Evolutionary conservation across 2,329 filamentous ascomycete species (phyloP).

Genomic region (Xylariaceae sp.): DNA sequence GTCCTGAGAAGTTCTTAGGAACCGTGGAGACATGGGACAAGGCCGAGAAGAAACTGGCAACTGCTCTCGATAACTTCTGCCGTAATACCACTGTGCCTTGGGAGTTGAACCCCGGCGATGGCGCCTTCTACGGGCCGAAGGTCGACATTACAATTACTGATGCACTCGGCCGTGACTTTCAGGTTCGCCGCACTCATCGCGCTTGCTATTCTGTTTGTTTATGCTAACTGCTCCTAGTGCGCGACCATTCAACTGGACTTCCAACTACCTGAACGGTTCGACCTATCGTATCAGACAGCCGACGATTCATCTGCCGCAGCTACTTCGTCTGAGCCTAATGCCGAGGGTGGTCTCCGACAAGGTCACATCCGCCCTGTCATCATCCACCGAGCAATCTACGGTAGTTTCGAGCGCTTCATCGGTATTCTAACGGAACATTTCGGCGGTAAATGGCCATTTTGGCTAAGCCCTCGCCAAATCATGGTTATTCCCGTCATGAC

Average conservation of each 20-base stretch:
- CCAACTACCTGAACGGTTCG: conserved; percentile 63
- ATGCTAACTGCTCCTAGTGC: conserved; percentile 59
- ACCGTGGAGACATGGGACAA: conserved; percentile 76
- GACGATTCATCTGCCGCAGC: conserved; percentile 33
- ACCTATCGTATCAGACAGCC: conserved; percentile 17
- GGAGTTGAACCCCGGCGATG: conserved; percentile 91
- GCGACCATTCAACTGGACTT: conserved; percentile 95
- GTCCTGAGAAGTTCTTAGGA: conserved; percentile 17
- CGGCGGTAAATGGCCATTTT: conserved; percentile 84
- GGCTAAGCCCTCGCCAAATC: conserved; percentile 79
- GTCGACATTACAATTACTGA: conserved; percentile 95
- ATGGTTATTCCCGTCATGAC: conserved; percentile 74
- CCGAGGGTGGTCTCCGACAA: conserved; percentile 51
- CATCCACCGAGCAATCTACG: conserved; percentile 81
- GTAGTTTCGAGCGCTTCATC: conserved; percentile 58
- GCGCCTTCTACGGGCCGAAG: conserved; percentile 97
- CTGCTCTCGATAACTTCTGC: conserved; percentile 72
- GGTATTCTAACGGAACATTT: conserved; percentile 81
- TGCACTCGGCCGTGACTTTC: conserved; percentile 67
- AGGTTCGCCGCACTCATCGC: conserved; percentile 9
- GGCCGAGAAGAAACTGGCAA: conserved; percentile 75
- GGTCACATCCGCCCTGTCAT: conserved; percentile 79
- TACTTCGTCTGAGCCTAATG: conserved; percentile 29
- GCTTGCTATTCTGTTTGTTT: background rate
- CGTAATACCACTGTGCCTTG: conserved; percentile 62